A percentile compares a stretch with the other conserved stretches of the same genome.
Evolutionary conservation across 495 filamentous ascomycete species (phyloP).

Genomic region (Aspergillus olivimuriae): DNA sequence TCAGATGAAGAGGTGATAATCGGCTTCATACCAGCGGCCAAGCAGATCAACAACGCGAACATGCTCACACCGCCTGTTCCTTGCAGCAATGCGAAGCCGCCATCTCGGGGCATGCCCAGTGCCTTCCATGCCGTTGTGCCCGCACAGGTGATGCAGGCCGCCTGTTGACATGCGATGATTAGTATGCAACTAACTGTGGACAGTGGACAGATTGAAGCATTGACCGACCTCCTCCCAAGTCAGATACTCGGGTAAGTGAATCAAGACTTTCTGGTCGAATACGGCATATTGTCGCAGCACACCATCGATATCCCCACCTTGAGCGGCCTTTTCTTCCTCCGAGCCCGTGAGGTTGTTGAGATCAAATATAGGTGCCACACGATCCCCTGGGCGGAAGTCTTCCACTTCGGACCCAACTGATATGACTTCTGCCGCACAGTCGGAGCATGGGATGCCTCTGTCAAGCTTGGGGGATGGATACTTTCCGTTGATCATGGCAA

Average conservation of each 20-base stretch:
- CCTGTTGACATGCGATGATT: too few species aligned
- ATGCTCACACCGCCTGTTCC: slow-evolving; percentile 33
- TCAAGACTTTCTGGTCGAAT: slow-evolving; percentile 23
- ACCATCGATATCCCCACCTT: slow-evolving; percentile 32
- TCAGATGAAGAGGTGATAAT: slow-evolving; percentile 34
- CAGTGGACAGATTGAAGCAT: too few species aligned
- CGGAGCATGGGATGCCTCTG: slow-evolving; percentile 27
- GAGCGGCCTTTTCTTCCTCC: slow-evolving; percentile 19
- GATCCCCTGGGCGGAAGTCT: slow-evolving; percentile 19
- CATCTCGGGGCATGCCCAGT: slow-evolving; percentile 24
- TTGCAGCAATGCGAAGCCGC: slow-evolving; percentile 36
- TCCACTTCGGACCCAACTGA: slow-evolving; percentile 26
- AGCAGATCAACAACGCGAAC: slow-evolving; percentile 30
- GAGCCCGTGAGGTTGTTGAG: slow-evolving; percentile 23
- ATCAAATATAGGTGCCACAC: slow-evolving; percentile 26
- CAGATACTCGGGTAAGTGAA: slow-evolving; percentile 25
- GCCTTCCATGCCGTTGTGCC: slow-evolving; percentile 37
- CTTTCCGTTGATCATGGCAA: slow-evolving; percentile 30
- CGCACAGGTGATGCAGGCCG: slow-evolving; percentile 33
- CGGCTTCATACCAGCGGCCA: slow-evolving; percentile 23
- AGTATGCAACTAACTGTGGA: too few species aligned
- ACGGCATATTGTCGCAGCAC: slow-evolving; percentile 29
- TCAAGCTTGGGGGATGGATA: slow-evolving; percentile 31
- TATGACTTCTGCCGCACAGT: slow-evolving; percentile 33
- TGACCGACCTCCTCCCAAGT: slow-evolving; percentile 22